phyloP scores from a whole-genome alignment of 1,284 basidiomycete genomes.

The Moesziomyces sp. region DNA sequence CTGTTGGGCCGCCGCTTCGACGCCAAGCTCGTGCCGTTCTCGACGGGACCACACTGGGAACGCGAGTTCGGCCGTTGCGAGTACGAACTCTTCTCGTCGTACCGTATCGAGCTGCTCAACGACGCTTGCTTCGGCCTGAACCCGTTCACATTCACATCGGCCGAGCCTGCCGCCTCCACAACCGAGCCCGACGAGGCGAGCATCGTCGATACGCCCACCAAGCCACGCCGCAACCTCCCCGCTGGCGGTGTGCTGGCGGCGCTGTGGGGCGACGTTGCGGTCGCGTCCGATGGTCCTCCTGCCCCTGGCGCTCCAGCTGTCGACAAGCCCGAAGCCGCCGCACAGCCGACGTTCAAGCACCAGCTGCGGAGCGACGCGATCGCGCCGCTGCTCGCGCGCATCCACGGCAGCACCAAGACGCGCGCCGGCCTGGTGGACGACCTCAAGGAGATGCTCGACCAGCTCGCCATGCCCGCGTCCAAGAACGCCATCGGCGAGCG shows the following conservation, averaged over 20 bases:
- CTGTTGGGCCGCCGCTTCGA: conserved; percentile 61
- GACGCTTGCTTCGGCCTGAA: conserved; percentile 58
- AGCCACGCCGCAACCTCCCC: conserved; percentile 15
- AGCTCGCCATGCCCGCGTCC: conserved; percentile 39
- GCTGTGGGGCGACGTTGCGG: conserved; percentile 29
- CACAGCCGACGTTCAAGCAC: conserved; percentile 20
- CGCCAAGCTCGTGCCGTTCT: conserved; percentile 62
- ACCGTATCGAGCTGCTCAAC: conserved; percentile 63
- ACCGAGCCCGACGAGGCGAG: conserved; percentile 8
- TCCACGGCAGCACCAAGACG: conserved; percentile 56
- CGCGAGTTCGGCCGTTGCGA: conserved; percentile 38
- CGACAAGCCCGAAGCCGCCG: conserved; percentile 2
- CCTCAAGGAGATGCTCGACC: conserved; percentile 53
- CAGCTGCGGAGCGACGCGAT: conserved; percentile 43
- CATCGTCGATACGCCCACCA: conserved; percentile 14
- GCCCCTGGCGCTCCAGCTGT: neutral
- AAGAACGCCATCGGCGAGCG: conserved; percentile 57
- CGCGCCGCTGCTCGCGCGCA: conserved; percentile 36
- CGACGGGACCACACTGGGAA: conserved; percentile 65
- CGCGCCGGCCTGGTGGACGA: conserved; percentile 58
- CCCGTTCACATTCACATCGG: conserved; percentile 57
- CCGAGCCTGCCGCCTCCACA: conserved; percentile 2
- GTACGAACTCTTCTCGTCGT: conserved; percentile 55
- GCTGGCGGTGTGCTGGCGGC: conserved; percentile 37
- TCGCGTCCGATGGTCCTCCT: neutral